These are phyloP conservation scores for Dendrobium catenatum DNA, from an alignment of 106 monocot species.

Conservation along the genomic window DNA sequence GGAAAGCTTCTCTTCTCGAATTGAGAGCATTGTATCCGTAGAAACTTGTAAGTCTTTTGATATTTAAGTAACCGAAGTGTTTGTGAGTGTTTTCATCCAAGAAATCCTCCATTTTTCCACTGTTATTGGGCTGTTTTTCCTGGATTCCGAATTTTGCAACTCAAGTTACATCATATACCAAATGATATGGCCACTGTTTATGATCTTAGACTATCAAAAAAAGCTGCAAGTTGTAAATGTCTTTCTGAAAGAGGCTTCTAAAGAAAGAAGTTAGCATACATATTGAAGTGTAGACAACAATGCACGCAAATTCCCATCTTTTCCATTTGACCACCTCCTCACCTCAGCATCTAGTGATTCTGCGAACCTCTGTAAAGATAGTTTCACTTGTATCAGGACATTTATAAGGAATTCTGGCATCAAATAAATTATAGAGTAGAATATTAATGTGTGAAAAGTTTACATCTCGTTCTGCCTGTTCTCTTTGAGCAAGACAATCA, in stretches of 20 bases:
- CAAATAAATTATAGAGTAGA: background rate
- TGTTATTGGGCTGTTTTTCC: no score
- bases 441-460: background rate
- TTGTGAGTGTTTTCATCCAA: no score
- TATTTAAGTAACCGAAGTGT: no score
- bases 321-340: constrained; percentile 79
- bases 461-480: constrained; percentile 86
- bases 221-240: background rate
- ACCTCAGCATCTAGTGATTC: constrained; percentile 71
- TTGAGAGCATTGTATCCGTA: no score
- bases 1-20: no score
- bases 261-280: constrained; percentile 24
- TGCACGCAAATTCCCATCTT: constrained; percentile 84
- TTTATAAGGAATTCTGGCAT: background rate
- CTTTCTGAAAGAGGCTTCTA: background rate
- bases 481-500: constrained; percentile 73
- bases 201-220: background rate
- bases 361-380: constrained; percentile 55
- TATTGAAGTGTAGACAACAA: constrained; percentile 89
- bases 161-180: no score
- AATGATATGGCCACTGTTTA: background rate
- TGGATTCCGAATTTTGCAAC: no score
- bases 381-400: background rate
- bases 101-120: no score
- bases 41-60: no score